Conservation (phyloP, 805 yeast species). For the Lipomyces spencermartinsiae region DNA sequence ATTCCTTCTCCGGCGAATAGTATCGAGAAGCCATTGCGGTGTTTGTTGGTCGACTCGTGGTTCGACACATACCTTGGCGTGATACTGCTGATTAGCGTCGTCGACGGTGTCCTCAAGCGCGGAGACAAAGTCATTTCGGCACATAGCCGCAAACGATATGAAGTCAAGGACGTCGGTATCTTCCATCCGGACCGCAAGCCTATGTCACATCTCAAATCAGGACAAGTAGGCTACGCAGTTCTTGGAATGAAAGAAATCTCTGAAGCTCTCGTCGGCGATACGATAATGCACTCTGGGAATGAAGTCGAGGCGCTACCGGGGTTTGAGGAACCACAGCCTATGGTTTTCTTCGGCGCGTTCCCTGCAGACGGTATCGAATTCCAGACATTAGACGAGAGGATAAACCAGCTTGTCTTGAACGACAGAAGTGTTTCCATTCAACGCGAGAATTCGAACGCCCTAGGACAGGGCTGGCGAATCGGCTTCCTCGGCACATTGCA, state of each 20-base stretch:
- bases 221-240: conserved; percentile 94
- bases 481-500: conserved; percentile 95
- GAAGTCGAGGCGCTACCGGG: conserved; percentile 85
- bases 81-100: conserved; percentile 79
- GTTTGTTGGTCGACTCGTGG: conserved; percentile 96
- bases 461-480: conserved; percentile 97
- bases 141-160: conserved; percentile 76
- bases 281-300: conserved; percentile 63
- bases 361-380: conserved; percentile 96
- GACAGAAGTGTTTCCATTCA: conserved; percentile 90
- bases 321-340: conserved; percentile 95
- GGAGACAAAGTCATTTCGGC: conserved; percentile 81
- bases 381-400: conserved; percentile 84
- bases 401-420: conserved; percentile 84
- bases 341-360: conserved; percentile 98
- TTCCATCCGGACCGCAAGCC: conserved; percentile 89
- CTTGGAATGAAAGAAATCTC: conserved; percentile 90
- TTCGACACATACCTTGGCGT: conserved; percentile 93
- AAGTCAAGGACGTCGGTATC: conserved; percentile 90
- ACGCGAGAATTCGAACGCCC: conserved; percentile 88
- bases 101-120: conserved; percentile 77
- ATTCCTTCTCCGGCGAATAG: conserved; percentile 81
- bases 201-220: conserved; percentile 71
- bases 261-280: conserved; percentile 92
- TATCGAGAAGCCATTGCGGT: conserved; percentile 60